These are phyloP conservation scores for Pythium rishiriense DNA, from an alignment of 352 stramenopile species.

Conservation along the genomic window DNA sequence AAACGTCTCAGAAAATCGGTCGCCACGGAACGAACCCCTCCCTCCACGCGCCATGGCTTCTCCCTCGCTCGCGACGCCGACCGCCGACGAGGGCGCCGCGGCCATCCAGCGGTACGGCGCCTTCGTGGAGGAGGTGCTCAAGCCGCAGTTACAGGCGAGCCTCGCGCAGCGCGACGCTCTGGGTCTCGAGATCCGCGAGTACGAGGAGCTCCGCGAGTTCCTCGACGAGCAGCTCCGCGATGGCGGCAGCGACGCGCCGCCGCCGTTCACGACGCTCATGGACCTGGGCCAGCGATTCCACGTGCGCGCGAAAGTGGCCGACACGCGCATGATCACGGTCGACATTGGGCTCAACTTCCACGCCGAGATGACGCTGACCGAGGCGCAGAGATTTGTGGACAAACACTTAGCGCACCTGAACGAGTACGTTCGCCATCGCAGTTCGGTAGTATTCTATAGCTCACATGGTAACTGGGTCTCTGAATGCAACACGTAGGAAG, in stretches of 20 bases:
- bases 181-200: conserved; percentile 57
- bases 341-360: conserved; percentile 77
- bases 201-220: conserved; percentile 52
- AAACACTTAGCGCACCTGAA: conserved; percentile 51
- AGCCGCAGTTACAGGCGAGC: conserved; percentile 63
- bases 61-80: neutral
- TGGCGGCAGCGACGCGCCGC: conserved; percentile 10
- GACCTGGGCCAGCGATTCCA: conserved; percentile 75
- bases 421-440: conserved; percentile 32
- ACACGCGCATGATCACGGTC: conserved; percentile 62
- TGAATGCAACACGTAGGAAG: conserved; percentile 40
- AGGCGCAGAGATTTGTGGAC: conserved; percentile 59
- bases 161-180: conserved; percentile 55
- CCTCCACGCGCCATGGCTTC: neutral
- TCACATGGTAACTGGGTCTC: neutral
- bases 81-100: conserved; percentile 19
- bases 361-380: conserved; percentile 71
- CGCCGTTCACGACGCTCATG: conserved; percentile 39
- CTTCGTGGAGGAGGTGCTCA: conserved; percentile 72
- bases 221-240: conserved; percentile 33
- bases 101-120: conserved; percentile 59
- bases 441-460: too few relatives aligned
- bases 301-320: conserved; percentile 63
- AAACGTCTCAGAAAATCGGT: neutral
- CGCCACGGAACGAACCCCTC: neutral